Evolutionary conservation across 306 rosid species (phyloP), one percentile per base, ranked within the genome.

Genomic region (Sicyos baderoa): DNA sequence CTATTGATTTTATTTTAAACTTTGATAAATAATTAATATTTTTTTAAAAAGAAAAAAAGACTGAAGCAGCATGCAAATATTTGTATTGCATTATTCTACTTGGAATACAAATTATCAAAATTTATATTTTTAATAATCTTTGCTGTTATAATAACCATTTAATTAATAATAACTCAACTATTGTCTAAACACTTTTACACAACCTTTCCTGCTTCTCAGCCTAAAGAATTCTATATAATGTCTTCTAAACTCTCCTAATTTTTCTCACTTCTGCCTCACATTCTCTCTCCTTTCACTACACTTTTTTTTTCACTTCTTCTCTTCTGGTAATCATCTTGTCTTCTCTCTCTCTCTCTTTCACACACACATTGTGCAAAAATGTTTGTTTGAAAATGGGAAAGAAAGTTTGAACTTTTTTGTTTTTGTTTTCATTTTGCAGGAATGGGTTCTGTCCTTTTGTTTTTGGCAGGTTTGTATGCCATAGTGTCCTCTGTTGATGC

Each of bases 401-500:
- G 21, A 79, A 57, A 3, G 0, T 54, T 51, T 77, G 68, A n/a
- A 70, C 58, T 5, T 29, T 29, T 29, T 29, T 25, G 1, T 25
- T 25, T 35, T 35, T 10, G 76, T 72, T 35, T 79, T 13, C 10
- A 6, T 72, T 70, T 54, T 75, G 82, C 78, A 88, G 97, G 85
- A 77, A 93, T 93, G 99, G 86, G 71, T 59, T 75, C 60, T 49
- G 18, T 68, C 60, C 74, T 65, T 29, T 59, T 90, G 37, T 72
- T 86, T 74, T 40, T 82, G 74, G 70, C 83, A 54, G 79, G 77
- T 42, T 54, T 86, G 48, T 79, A 85, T 76, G 76, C 94, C 57
- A 75, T 84, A 78, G 79, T 80, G 37, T 81, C 90, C 55, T 77
- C 82, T 64, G 91, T 77, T 5, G 56, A 79, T 68, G 96, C 81